phyloP scores from a whole-genome alignment of 2,329 filamentous ascomycete genomes.

The Aotearoamyces nothofagi region DNA sequence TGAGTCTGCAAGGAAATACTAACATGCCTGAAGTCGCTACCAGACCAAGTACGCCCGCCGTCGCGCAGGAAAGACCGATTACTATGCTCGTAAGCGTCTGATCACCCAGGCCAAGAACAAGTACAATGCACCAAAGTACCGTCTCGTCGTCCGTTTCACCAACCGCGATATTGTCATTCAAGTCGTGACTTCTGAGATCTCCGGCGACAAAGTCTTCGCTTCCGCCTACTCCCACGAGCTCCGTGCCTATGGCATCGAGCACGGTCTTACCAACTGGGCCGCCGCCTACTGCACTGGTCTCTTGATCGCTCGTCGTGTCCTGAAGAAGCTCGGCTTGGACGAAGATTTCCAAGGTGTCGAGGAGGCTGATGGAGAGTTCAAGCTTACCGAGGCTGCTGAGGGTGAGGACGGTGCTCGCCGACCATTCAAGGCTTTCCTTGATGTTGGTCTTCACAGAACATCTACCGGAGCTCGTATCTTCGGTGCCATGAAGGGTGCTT shows the following conservation, averaged over 20 bases:
- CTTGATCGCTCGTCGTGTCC: constrained; percentile 87
- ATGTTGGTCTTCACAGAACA: constrained; percentile 93
- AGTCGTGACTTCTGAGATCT: constrained; percentile 92
- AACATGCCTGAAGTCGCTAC: constrained; percentile 56
- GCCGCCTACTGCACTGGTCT: constrained; percentile 95
- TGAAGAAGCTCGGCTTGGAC: constrained; percentile 93
- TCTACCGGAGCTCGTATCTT: constrained; percentile 98
- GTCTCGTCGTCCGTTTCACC: constrained; percentile 97
- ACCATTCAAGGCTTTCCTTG: constrained; percentile 98
- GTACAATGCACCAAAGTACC: constrained; percentile 99
- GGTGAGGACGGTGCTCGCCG: constrained; percentile 78
- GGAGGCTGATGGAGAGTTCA: constrained; percentile 93
- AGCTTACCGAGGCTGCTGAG: constrained; percentile 86
- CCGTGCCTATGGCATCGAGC: constrained; percentile 89
- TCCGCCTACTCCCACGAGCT: constrained; percentile 96
- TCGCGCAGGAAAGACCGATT: constrained; percentile 95
- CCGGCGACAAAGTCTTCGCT: constrained; percentile 91
- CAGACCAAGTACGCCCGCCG: constrained; percentile 99
- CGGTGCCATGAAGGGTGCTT: constrained; percentile 98
- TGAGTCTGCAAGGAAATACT: constrained; percentile 1
- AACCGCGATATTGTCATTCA: constrained; percentile 99
- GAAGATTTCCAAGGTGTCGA: constrained; percentile 90
- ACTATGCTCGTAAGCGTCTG: constrained; percentile 99
- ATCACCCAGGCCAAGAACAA: constrained; percentile 99
- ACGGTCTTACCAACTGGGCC: constrained; percentile 99